Base-by-base conservation (phyloP, 768 basidiomycete genomes). In the Pleurotus platypus region DNA sequence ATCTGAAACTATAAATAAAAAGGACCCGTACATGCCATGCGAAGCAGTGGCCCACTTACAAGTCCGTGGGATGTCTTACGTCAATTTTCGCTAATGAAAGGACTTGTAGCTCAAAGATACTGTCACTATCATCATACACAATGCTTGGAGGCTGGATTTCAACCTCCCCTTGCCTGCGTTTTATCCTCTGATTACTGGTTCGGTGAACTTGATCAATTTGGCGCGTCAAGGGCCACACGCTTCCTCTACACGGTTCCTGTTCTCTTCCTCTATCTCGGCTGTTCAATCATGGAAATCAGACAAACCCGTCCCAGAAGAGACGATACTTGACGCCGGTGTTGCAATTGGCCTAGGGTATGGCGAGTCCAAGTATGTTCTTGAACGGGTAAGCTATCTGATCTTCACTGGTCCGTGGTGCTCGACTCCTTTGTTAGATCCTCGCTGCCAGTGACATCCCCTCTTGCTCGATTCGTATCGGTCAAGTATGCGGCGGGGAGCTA, bases 71-170 rank as follows among this genome's bases (percentile, higher is more conserved):
- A 18, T 18, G 18, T 18, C 18, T 18, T 18, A 18, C 18, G 18
- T 18, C 18, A 18, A 18, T 18, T 18, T 18, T 18, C 18, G 18
- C 18, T 18, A 18, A 18, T 18, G 18, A 18, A 18, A 18, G 18
- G 18, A 18, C 18, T 43, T 43, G 27, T 18, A 67, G 62, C 75
- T 18, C 63, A 62, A 6, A 51, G 60, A 20, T 62, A 9, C 64
- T 3, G 55, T 66, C 3, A 72, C 66, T 1, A 39, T 62, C 5
- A 67, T 78, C 53, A 68, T 76, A 2, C 73, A 76, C 56, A 72
- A 69, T 46, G 78, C 78, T 6, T 82, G 81, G 81, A 69, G 68
- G 1, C 67, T 82, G 20, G 78, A 82, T 63, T 80, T 82, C 62
- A 77, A 76, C 48, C 66, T 77, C 1, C 63, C 68, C 6, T 61